Evolutionary conservation across 1,284 basidiomycete genomes (phyloP), one percentile per base, ranked within the genome.

Genomic region (Pseudomicrostroma phylloplanum): DNA sequence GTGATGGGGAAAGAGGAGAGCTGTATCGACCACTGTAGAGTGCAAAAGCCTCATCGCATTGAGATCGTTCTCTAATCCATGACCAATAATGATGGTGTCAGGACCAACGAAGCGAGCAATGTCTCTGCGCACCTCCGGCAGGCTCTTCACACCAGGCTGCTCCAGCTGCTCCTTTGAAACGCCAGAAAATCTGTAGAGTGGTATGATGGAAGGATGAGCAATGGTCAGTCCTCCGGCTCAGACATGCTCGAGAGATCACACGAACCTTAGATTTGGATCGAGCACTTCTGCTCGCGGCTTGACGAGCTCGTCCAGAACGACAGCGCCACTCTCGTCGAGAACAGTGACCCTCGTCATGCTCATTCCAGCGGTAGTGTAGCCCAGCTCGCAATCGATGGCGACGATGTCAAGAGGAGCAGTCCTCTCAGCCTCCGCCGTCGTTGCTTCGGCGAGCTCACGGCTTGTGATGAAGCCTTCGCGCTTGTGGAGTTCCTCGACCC

Each of bases 61-160:
- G 43, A 78, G 57, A 60, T 78, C 76, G 55, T 78, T 78, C 57
- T 78, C 76, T 1, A 78, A 58, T 0, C 76, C 73, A 46, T 78
- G 76, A 0, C 76, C 76, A n/a, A 70, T 68, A 1, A 78, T 61
- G 26, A 78, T 63, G 17, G 76, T 78, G 30, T 70, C 49, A 21
- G 64, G 64, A 19, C 63, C 69, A 17, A 78, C 65, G 41, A 76
- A 74, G 13, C 62, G 61, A 1, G 66, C 68, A 58, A 78, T 60
- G 0, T 59, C 62, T 43, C 63, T 63, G 26, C 76, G 67, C 11
- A 69, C 70, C 6, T 59, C 54, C 1, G 65, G 60, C 11, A 78
- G 61, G 13, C 63, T 61, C 17, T 72, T 65, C 11, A 72, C 55
- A 9, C 69, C 68, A 12, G 71, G 63, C 6, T 53, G 42, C 15